Percentiles rank a stretch among this genome's conserved stretches.
phyloP scores from a whole-genome alignment of 441 rosid species.

The Kokia cookei region DNA sequence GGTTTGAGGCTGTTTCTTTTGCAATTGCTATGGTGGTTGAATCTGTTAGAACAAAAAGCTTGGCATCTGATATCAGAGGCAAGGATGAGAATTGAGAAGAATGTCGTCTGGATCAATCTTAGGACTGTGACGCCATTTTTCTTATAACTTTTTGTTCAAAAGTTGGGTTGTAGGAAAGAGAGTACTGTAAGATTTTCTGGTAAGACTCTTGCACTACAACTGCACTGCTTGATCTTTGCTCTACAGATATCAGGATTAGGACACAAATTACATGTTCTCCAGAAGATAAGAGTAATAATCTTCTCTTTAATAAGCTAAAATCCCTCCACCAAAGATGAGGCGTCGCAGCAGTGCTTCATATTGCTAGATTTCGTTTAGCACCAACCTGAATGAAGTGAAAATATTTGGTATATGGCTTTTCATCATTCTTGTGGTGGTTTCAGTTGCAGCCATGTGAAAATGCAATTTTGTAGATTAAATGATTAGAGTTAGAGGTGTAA shows the following conservation, averaged over 20 bases:
- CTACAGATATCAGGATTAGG: not conserved
- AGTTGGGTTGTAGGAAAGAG: not conserved
- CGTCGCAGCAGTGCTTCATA: not conserved
- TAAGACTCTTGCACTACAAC: no score
- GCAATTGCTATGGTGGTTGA: not conserved
- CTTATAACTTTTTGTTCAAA: not conserved
- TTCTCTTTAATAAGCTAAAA: not conserved
- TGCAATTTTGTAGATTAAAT: not conserved
- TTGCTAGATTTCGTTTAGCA: not conserved
- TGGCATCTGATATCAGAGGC: not conserved
- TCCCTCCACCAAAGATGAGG: not conserved
- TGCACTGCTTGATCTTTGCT: not conserved
- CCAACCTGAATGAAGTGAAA: not conserved
- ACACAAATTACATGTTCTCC: not conserved
- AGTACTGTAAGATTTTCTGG: not conserved
- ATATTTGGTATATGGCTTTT: not conserved
- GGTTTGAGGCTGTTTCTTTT: not conserved
- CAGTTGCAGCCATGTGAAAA: no score
- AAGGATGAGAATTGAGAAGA: not conserved
- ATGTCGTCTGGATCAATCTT: not conserved
- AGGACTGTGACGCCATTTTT: not conserved
- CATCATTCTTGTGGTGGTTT: not conserved
- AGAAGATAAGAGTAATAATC: not conserved
- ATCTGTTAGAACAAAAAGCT: not conserved
- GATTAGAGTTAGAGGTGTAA: not conserved